A percentile compares a stretch with the other conserved stretches of the same genome.
These are phyloP conservation scores for Fusarium subtropicale DNA, from an alignment of 2,329 filamentous ascomycete genomes.

Conservation along the genomic window DNA sequence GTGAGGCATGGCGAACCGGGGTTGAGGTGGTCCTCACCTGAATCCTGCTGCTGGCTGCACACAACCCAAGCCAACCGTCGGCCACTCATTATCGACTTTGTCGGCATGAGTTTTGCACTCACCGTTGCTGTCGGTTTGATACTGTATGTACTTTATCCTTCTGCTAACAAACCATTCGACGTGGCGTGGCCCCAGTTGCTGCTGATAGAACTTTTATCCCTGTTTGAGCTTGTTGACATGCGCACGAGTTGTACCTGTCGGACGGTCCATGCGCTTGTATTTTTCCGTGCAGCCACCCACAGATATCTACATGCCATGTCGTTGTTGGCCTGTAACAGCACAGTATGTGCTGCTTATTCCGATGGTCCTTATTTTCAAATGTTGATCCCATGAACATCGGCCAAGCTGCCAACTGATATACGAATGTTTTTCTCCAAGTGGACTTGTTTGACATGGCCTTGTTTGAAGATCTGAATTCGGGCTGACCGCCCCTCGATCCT, in stretches of 20 bases:
- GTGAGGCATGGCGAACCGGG: slow-evolving; percentile 41
- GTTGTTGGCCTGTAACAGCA: slow-evolving; percentile 7
- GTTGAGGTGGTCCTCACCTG: slow-evolving; percentile 46
- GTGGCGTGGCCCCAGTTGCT: slow-evolving; percentile 44
- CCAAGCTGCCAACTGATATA: slow-evolving; percentile 4
- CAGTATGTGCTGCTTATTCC: slow-evolving; percentile 3
- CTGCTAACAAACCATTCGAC: slow-evolving; percentile 42
- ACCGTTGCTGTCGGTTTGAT: slow-evolving; percentile 47
- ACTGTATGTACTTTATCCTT: slow-evolving; percentile 35
- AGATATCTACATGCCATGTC: slow-evolving; percentile 9
- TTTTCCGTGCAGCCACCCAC: slow-evolving; percentile 9
- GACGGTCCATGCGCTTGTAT: slow-evolving; percentile 16
- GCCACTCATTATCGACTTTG: slow-evolving; percentile 40
- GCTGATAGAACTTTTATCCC: slow-evolving; percentile 35
- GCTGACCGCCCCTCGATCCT: slow-evolving; percentile 37
- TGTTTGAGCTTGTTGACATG: slow-evolving; percentile 23
- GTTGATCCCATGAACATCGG: slow-evolving; percentile 22
- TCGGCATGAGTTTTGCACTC: slow-evolving; percentile 39
- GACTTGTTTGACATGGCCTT: slow-evolving; percentile 6
- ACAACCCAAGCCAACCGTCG: slow-evolving; percentile 45
- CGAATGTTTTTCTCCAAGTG: background rate
- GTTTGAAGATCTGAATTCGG: slow-evolving; percentile 28
- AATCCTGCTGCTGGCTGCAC: slow-evolving; percentile 47
- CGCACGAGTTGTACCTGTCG: slow-evolving; percentile 25
- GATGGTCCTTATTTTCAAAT: slow-evolving; percentile 21